Evolutionary conservation across 2,329 filamentous ascomycete species (phyloP), one percentile per base, ranked within the genome.

Genomic region (Stemphylium vesicarium): DNA sequence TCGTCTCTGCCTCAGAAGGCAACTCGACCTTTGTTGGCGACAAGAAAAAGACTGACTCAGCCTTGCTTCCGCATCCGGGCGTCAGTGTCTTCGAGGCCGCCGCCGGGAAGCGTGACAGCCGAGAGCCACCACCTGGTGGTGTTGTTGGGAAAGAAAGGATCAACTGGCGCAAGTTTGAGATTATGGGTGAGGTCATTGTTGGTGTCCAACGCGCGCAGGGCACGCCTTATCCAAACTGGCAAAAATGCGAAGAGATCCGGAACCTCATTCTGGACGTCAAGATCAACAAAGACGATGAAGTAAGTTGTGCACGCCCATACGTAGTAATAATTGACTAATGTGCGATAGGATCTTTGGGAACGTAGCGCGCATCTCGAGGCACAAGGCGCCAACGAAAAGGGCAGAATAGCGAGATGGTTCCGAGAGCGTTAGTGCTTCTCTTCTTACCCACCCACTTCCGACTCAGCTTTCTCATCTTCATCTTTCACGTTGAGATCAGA

Each of bases 101-200:
- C 0, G 54, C 64, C 2, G 70, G 68, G 1, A 68, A 62, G 15
- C 32, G 71, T 13, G 70, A 73, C 42, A 69, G 67, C 37, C 56
- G 85, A 82, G 75, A 77, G 50, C 71, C 74, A 15, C 73, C 73
- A 8, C 72, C 69, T 0, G 68, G 72, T 1, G 74, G 73, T 13
- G 69, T 77, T 0, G 61, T 56, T 13, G 73, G 73, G 18, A 75
- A 60, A 85, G 75, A 91, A 59, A 83, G 91, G 46, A 91, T 99
- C 72, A 98, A 98, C 73, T 99, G 95, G 95, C 92, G 89, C 77
- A 99, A 99, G 73, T 99, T 98, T 68, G 94, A 98, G 75, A 89
- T 99, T 29, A 87, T 98, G 77, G 93, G 93, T 6, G 94, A 98
- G 65, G 90, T 97, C 4, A 84, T 98, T 48, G 81, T 97, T 56